Conservation (phyloP, 2,329 filamentous ascomycete genomes). For the Phyllosticta citrichinensis region DNA sequence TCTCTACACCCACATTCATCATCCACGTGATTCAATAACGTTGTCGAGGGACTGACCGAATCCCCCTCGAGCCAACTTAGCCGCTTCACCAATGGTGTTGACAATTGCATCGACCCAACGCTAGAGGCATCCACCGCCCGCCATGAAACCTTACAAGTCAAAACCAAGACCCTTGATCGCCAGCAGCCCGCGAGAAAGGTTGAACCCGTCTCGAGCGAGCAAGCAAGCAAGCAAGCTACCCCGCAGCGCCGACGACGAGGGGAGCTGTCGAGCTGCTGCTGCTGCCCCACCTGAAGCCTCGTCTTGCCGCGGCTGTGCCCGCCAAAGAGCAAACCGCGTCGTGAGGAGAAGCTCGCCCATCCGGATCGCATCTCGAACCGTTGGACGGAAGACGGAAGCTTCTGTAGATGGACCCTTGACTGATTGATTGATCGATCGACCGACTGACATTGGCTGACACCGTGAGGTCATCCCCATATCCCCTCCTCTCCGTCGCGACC, state of each 20-base stretch:
- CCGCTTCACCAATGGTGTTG: no score
- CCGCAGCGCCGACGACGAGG: background rate
- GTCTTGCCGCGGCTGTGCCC: background rate
- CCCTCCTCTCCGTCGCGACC: no score
- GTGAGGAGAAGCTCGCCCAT: background rate
- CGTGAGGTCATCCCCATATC: no score
- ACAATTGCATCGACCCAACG: no score
- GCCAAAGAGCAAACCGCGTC: background rate
- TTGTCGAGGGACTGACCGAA: no score
- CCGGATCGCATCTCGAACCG: background rate
- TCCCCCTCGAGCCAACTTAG: no score
- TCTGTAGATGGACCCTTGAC: background rate
- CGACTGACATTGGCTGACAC: background rate
- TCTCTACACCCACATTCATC: no score
- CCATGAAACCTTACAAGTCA: no score
- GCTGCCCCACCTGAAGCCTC: background rate
- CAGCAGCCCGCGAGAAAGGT: background rate
- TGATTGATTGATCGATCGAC: background rate
- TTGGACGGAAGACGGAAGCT: background rate
- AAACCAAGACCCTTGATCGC: background rate
- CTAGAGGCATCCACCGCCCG: no score
- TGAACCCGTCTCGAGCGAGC: background rate
- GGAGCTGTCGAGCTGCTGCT: background rate
- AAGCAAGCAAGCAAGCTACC: background rate
- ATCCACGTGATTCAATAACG: no score